Evolutionary conservation across 768 basidiomycete genomes (phyloP), one percentile per base, ranked within the genome.

Genomic region (Sporobolomyces pararoseus): DNA sequence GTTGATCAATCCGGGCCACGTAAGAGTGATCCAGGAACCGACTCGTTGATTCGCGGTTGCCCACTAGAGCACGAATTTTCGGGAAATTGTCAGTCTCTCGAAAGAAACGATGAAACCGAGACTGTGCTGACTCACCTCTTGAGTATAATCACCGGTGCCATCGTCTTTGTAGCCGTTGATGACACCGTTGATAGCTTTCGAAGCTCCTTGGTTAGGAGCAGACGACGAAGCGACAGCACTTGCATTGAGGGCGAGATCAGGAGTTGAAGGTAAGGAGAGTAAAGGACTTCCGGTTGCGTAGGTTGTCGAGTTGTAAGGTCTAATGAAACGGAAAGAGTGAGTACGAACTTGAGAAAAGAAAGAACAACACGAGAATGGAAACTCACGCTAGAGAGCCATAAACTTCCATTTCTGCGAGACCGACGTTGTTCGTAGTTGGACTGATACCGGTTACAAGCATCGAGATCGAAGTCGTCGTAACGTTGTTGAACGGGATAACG

Each of bases 101-200:
- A n/a, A n/a, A n/a, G n/a, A n/a, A n/a, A n/a, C n/a, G n/a, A n/a
- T n/a, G n/a, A n/a, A n/a, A n/a, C n/a, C n/a, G n/a, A n/a, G n/a
- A n/a, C n/a, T n/a, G n/a, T n/a, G n/a, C n/a, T n/a, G n/a, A n/a
- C n/a, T n/a, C n/a, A 59, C 57, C 59, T 62, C 60, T 29, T 44
- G 13, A 16, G 47, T 34, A 31, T 29, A 34, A 16, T 35, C 42
- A 9, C 61, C 60, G 12, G 52, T 55, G 31, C 63, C 62, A 16
- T 42, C 29, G 21, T 63, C 71, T 52, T 57, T 59, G 59, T 73
- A 73, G 3, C 66, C 66, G 51, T 46, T 47, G 39, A 67, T 52
- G 58, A 52, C 16, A 3, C 66, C 66, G 55, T 71, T 58, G 53
- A 66, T 71, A 14, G 60, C 70, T 14, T 62, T 54, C 17, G 34